Base-by-base conservation (phyloP, 495 filamentous ascomycete genomes). In the Aspergillus bridgeri region DNA sequence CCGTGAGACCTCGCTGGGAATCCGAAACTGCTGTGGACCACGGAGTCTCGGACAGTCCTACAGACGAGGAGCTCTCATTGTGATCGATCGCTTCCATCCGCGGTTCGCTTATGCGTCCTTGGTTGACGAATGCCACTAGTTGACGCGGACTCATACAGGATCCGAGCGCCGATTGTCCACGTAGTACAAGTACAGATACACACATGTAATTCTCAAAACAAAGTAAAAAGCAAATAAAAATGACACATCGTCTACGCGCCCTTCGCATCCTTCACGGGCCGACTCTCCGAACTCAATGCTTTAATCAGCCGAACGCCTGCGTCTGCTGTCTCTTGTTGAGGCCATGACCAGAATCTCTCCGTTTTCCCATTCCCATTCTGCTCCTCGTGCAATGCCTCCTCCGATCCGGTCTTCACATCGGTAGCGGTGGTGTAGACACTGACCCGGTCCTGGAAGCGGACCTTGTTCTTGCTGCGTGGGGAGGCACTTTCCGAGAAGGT, bases 361-460 rank as follows among this genome's bases (percentile, higher is more conserved):
- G 72, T 68, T 0, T 62, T 65, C 38, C 70, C 67, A 5, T 65
- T 62, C 1, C 67, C 64, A 6, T 69, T 55, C n/a, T 71, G 58
- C 2, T 58, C 61, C 27, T 68, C 67, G 54, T 72, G 59, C 11
- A 63, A 49, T 15, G 59, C 48, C 3, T 61, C 60, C n/a, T 66
- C 58, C 13, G 45, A 38, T 0, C 48, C 44, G n/a, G 22, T 51
- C 22, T n/a, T 7, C 15, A 52, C 53, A 13, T 69, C 69, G 18
- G 48, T 64, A 0, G 54, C 49, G n/a, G 55, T 51, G 25, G 59
- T 61, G 47, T 75, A 76, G 0, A 76, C 72, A 43, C 71, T 72
- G 7, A 77, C 74, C 7, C 59, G 59, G 11, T 77, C 74, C 50
- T 74, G 65, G 64, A 77, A 77, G 0, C 74, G 71, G 11, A 77